Conservation (phyloP, 2,329 filamentous ascomycete genomes). For the Acarospora socialis region DNA sequence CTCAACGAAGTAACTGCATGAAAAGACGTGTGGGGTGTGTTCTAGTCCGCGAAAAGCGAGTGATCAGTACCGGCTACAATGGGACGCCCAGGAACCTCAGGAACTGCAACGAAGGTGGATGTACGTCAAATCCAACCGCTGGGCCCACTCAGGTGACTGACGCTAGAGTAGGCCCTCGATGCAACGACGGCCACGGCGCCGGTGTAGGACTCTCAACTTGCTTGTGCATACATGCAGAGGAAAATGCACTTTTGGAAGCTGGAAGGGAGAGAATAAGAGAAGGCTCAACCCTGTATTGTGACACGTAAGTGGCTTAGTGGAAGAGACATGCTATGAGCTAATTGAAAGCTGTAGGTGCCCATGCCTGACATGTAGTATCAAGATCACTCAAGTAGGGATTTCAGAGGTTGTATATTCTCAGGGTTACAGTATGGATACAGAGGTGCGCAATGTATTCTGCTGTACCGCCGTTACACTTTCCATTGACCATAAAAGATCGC, state of each 20-base stretch:
- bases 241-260: slow-evolving; percentile 90
- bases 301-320: slow-evolving; percentile 41
- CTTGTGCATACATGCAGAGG: slow-evolving; percentile 93
- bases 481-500: too few species aligned
- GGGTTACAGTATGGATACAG: slow-evolving; percentile 84
- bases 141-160: slow-evolving; percentile 14
- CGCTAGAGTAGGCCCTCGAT: slow-evolving; percentile 41
- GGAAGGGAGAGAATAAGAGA: slow-evolving; percentile 78
- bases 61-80: slow-evolving; percentile 94
- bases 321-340: slow-evolving; percentile 2
- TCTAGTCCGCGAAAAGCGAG: slow-evolving; percentile 68
- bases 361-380: slow-evolving; percentile 94
- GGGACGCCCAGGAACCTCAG: slow-evolving; percentile 79
- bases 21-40: slow-evolving; percentile 92
- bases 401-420: slow-evolving; percentile 89
- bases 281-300: slow-evolving; percentile 75
- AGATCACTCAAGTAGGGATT: slow-evolving; percentile 94
- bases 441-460: slow-evolving; percentile 27
- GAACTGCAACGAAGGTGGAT: slow-evolving; percentile 91
- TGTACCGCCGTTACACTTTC: slow-evolving; percentile 9
- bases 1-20: slow-evolving; percentile 93
- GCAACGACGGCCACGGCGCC: slow-evolving; percentile 58
- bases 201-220: slow-evolving; percentile 73
- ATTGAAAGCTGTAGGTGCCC: slow-evolving; percentile 64
- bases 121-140: too few species aligned